A percentile compares a stretch with the other conserved stretches of the same genome.
Evolutionary conservation across 2,329 filamentous ascomycete species (phyloP).

Genomic region (Fusarium albosuccineum): DNA sequence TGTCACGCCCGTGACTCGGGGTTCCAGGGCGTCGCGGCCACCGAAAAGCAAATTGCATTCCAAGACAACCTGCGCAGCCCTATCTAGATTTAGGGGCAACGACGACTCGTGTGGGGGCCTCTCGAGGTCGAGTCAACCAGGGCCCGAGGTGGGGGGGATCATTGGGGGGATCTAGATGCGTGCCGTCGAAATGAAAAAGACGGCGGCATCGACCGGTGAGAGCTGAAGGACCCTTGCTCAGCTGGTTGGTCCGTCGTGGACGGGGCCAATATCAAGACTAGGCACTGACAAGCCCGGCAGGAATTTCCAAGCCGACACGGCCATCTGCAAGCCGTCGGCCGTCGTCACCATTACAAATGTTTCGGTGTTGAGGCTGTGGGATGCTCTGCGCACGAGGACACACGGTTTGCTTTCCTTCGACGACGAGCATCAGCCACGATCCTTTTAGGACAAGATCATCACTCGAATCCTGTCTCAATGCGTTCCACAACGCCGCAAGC

Average conservation of each 20-base stretch:
- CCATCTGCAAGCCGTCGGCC: background rate
- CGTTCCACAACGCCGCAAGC: conserved; percentile 5
- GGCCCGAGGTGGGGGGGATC: conserved; percentile 1
- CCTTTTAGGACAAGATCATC: conserved; percentile 6
- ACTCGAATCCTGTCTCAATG: background rate
- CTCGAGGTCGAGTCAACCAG: background rate
- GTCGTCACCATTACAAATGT: conserved; percentile 16
- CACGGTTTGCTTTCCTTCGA: background rate
- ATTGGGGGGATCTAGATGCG: conserved; percentile 15
- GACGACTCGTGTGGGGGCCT: conserved; percentile 9
- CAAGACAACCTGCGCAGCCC: conserved; percentile 29
- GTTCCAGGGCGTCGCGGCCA: conserved; percentile 2
- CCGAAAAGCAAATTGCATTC: conserved; percentile 32
- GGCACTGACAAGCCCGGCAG: background rate
- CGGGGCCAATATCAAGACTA: conserved; percentile 6
- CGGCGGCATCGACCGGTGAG: conserved; percentile 2
- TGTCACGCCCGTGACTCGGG: background rate
- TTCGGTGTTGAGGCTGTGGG: background rate
- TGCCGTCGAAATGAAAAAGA: background rate
- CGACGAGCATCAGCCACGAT: conserved; percentile 10
- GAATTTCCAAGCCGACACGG: conserved; percentile 2
- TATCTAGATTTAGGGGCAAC: conserved; percentile 10
- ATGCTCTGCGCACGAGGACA: background rate
- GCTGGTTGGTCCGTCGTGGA: conserved; percentile 3
- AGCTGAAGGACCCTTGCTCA: conserved; percentile 7